These are phyloP conservation scores for Themeda triandra DNA, from an alignment of 176 grass and related monocot genomes.

Conservation along the genomic window DNA sequence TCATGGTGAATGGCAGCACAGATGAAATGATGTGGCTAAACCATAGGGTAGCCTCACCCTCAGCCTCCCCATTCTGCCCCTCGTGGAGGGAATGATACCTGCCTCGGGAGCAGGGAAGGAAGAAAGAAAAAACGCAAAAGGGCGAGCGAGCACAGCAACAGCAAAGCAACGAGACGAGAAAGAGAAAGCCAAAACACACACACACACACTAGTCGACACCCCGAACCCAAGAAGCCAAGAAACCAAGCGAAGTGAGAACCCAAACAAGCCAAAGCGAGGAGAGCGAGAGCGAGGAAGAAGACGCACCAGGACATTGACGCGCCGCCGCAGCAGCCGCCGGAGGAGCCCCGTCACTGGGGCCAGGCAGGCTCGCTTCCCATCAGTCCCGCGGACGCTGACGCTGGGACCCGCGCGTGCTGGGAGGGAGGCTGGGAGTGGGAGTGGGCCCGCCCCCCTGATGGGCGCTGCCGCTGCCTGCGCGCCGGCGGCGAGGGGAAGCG, in stretches of 20 bases:
- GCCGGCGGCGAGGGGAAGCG: slow-evolving; percentile 44
- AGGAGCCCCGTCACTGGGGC: neutral
- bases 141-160: too few relatives aligned
- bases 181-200: slow-evolving; percentile 23
- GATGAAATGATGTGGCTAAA: neutral
- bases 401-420: slow-evolving; percentile 4
- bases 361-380: slow-evolving; percentile 1
- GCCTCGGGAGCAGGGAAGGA: slow-evolving; percentile 43
- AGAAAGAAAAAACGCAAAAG: neutral
- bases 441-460: slow-evolving; percentile 40
- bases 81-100: slow-evolving; percentile 55
- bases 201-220: neutral
- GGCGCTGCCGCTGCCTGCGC: slow-evolving; percentile 31
- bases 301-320: slow-evolving; percentile 20
- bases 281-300: neutral
- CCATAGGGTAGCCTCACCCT: neutral
- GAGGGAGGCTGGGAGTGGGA: neutral
- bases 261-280: slow-evolving; percentile 10
- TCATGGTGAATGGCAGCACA: neutral
- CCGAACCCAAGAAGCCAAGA: neutral
- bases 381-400: neutral
- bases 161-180: slow-evolving; percentile 29
- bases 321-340: neutral
- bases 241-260: slow-evolving; percentile 19
- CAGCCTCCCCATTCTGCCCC: slow-evolving; percentile 38